Evolutionary conservation across 805 yeast species (phyloP), one percentile per base, ranked within the genome.

Genomic region (Metschnikowia similis): DNA sequence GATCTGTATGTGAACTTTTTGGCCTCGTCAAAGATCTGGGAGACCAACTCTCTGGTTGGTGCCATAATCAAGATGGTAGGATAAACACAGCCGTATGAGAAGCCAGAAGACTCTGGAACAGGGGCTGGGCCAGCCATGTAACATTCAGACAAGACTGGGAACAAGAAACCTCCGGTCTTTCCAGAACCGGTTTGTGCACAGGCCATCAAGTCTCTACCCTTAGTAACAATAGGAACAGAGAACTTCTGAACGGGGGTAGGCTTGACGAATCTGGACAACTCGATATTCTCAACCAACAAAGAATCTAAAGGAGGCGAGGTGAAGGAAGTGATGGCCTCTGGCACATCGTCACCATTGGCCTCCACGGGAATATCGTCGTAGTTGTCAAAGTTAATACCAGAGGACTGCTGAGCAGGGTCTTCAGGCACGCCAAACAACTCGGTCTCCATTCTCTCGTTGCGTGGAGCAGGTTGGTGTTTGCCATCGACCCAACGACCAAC

Each of bases 111-210:
- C 54, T 69, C 74, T 36, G 79, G 73, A 39, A 70, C 65, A 51
- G 81, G 76, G 51, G 88, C 79, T 49, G 99, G 99, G 48, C 99
- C 99, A 62, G 77, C 81, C 69, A 81, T 76, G 75, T 85, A 94
- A 54, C 95, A 87, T 76, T 90, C 90, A 44, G 96, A 87, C 62
- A 94, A 80, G 49, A 94, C 96, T 56, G 99, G 99, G 87, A 94
- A 94, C 68, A 94, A 78, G 81, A 94, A 94, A 59, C 99, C 99
- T 81, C 98, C 99, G 67, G 99, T 94, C 78, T 94, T 94, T 82
- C 99, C 99, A 52, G 98, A 91, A 85, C 96, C 96, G 60, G 96
- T 89, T 78, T 89, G 96, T 52, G 96, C 96, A 82, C 96, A 89
- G 35, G 96, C 96, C 96, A 89, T 89, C 74, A 89, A 80, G 73